Evolutionary conservation across 495 filamentous ascomycete species (phyloP).

Genomic region (Tuber calosporum): DNA sequence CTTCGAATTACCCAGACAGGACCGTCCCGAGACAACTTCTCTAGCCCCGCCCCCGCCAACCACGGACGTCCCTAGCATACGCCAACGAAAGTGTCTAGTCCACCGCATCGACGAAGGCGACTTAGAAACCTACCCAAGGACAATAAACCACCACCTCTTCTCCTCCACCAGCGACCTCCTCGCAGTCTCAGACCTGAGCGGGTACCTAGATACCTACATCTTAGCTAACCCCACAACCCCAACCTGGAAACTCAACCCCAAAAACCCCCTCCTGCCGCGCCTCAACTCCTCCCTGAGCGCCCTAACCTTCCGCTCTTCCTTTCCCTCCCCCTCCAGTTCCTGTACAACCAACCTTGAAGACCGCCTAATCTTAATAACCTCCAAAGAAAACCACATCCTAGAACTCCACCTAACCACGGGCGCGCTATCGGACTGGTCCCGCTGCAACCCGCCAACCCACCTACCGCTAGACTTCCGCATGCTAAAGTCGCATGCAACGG

Average conservation of each 20-base stretch:
- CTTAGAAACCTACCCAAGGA: constrained; percentile 69
- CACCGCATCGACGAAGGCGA: constrained; percentile 50
- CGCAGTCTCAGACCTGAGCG: constrained; percentile 70
- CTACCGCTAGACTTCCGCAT: constrained; percentile 66
- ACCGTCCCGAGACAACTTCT: constrained; percentile 43
- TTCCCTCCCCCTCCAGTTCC: constrained; percentile 40
- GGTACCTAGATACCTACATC: constrained; percentile 79
- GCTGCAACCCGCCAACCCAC: constrained; percentile 62
- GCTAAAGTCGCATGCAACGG: constrained; percentile 69
- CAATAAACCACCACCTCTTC: constrained; percentile 67
- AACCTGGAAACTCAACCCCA: constrained; percentile 61
- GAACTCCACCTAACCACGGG: constrained; percentile 71
- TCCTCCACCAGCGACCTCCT: constrained; percentile 73
- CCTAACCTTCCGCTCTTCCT: constrained; percentile 64
- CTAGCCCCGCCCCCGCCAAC: constrained; percentile 44
- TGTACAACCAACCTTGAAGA: constrained; percentile 49
- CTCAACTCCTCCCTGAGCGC: constrained; percentile 61
- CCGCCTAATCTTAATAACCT: constrained; percentile 66
- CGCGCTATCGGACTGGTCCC: constrained; percentile 72
- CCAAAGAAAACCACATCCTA: constrained; percentile 60
- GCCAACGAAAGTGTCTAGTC: constrained; percentile 16
- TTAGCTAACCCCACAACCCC: constrained; percentile 50
- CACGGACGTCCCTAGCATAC: constrained; percentile 16
- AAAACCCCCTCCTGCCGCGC: constrained; percentile 66
- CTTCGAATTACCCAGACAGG: constrained; percentile 42